A percentile compares a stretch with the other conserved stretches of the same genome.
These are phyloP conservation scores for Annona cherimola DNA, from an alignment of 164 flowering plant genomes.

Conservation along the genomic window DNA sequence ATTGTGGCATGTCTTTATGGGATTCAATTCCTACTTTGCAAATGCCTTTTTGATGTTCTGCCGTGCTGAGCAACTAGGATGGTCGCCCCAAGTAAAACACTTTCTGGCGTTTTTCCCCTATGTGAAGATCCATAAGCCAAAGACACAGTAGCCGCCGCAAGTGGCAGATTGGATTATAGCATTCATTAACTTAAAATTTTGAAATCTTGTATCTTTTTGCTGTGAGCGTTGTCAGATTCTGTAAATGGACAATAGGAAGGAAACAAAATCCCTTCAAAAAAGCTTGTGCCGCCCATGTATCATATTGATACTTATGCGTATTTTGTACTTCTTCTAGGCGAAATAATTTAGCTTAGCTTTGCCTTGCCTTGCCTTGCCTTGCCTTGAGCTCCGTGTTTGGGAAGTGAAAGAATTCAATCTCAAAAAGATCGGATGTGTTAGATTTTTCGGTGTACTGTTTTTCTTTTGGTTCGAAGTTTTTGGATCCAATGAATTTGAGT, in stretches of 20 bases:
- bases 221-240: background rate
- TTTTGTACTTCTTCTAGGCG: background rate
- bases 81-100: constrained; percentile 51
- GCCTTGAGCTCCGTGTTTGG: background rate
- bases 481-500: too few relatives aligned
- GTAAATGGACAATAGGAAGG: background rate
- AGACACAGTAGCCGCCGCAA: constrained; percentile 34
- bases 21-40: constrained; percentile 70
- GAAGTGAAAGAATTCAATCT: background rate
- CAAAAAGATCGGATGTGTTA: too few relatives aligned
- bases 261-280: background rate
- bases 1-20: constrained; percentile 75
- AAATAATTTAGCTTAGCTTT: background rate
- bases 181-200: constrained; percentile 1
- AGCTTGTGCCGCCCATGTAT: background rate
- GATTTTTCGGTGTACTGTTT: too few relatives aligned
- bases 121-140: constrained; percentile 67
- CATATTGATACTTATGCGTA: background rate
- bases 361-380: background rate
- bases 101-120: constrained; percentile 59
- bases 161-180: background rate
- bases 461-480: too few relatives aligned
- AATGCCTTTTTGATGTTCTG: constrained; percentile 82
- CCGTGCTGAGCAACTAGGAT: constrained; percentile 70
- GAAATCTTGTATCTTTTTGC: background rate